Conservation (phyloP, 345 rosid species). For the Mallotus nudiflorus region DNA sequence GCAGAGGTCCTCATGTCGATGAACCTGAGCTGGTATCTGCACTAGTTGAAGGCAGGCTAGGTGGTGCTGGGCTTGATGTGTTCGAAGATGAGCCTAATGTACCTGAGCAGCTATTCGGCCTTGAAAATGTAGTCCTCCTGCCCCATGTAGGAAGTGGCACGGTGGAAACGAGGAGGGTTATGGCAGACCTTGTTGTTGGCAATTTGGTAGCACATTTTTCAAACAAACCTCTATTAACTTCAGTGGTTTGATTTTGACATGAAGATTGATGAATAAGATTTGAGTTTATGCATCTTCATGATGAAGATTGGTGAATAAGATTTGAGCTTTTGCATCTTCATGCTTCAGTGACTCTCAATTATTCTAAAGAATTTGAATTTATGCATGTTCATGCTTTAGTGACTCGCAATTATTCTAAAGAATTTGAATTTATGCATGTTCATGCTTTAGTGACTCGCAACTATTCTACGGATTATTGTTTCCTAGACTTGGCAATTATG, state of each 20-base stretch:
- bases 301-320: too few species aligned
- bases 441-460: too few species aligned
- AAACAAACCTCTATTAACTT: slow-evolving; percentile 25
- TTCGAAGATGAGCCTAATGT: slow-evolving; percentile 56
- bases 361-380: too few species aligned
- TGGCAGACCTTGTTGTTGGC: slow-evolving; percentile 31
- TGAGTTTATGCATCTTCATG: background rate
- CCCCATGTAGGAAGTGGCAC: slow-evolving; percentile 61
- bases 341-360: too few species aligned
- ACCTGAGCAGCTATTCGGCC: slow-evolving; percentile 45
- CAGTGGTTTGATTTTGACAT: slow-evolving; percentile 21
- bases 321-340: too few species aligned
- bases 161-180: slow-evolving; percentile 21
- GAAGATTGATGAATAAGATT: background rate
- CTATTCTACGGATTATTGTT: too few species aligned
- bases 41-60: slow-evolving; percentile 53
- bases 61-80: slow-evolving; percentile 71
- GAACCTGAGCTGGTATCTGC: slow-evolving; percentile 64
- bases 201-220: slow-evolving; percentile 29
- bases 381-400: too few species aligned
- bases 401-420: too few species aligned
- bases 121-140: slow-evolving; percentile 54
- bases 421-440: background rate
- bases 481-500: too few species aligned
- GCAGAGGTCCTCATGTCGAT: slow-evolving; percentile 59